Evolutionary conservation across 2,329 filamentous ascomycete species (phyloP).

Genomic region (Coniochaeta sp.): DNA sequence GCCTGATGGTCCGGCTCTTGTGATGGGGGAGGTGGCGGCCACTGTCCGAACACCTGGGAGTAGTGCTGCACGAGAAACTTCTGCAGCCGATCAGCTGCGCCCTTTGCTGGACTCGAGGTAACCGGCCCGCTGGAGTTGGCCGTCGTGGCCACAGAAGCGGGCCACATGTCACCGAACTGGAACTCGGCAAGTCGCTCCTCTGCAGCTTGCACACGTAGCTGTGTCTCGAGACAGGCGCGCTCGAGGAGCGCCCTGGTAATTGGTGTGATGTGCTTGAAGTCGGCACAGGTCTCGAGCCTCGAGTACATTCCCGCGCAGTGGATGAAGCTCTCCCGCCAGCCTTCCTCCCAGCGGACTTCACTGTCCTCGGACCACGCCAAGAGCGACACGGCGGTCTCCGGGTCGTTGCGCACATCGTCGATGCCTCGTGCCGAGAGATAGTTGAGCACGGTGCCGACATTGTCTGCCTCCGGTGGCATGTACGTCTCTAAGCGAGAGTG

Average conservation of each 20-base stretch:
- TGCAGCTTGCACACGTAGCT: slow-evolving; percentile 54
- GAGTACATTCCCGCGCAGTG: slow-evolving; percentile 60
- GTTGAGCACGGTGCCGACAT: slow-evolving; percentile 51
- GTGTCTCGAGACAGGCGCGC: slow-evolving; percentile 52
- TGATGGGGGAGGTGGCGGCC: slow-evolving; percentile 43
- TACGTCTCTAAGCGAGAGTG: slow-evolving; percentile 53
- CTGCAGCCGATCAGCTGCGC: slow-evolving; percentile 52
- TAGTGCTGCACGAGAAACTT: slow-evolving; percentile 56
- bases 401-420: slow-evolving; percentile 57
- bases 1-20: slow-evolving; percentile 6
- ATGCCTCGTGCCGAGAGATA: slow-evolving; percentile 54
- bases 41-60: slow-evolving; percentile 46
- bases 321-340: slow-evolving; percentile 60
- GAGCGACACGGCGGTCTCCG: slow-evolving; percentile 52
- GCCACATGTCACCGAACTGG: slow-evolving; percentile 57
- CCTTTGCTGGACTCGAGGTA: slow-evolving; percentile 32
- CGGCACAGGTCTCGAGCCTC: slow-evolving; percentile 42
- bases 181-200: slow-evolving; percentile 56
- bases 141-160: slow-evolving; percentile 22
- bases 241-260: slow-evolving; percentile 59
- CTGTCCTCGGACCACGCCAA: slow-evolving; percentile 60
- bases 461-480: slow-evolving; percentile 49
- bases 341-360: slow-evolving; percentile 56
- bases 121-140: slow-evolving; percentile 21
- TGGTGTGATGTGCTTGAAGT: slow-evolving; percentile 52